A percentile compares a stretch with the other conserved stretches of the same genome.
Evolutionary conservation across 2,329 filamentous ascomycete species (phyloP).

Genomic region (Claviceps humidiphila): DNA sequence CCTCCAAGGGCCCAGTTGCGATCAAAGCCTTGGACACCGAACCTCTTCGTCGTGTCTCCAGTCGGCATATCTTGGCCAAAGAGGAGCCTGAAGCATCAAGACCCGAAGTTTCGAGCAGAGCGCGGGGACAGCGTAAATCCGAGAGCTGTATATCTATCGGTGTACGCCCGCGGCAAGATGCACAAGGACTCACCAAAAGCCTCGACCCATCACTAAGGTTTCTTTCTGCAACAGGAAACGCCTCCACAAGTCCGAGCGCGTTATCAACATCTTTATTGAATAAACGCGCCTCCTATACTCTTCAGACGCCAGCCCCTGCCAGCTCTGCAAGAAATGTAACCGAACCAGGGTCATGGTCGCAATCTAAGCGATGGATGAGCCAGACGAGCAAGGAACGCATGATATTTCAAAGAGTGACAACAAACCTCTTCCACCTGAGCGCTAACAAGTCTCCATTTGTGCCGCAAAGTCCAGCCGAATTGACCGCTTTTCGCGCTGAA

Average conservation of each 20-base stretch:
- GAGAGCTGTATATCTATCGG: background rate
- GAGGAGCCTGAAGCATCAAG: background rate
- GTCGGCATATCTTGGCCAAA: background rate
- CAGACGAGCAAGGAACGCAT: constrained; percentile 19
- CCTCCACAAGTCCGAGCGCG: no score
- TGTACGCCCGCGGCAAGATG: background rate
- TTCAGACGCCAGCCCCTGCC: background rate
- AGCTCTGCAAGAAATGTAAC: background rate
- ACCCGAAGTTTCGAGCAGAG: background rate
- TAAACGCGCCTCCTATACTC: constrained; percentile 1
- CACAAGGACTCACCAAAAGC: background rate
- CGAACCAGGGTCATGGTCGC: constrained; percentile 21
- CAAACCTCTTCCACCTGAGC: constrained; percentile 23
- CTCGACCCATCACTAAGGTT: background rate
- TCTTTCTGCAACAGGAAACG: no score
- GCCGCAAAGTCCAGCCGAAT: constrained; percentile 21
- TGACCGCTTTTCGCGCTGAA: constrained; percentile 20
- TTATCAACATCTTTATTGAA: background rate
- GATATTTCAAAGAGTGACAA: constrained; percentile 21
- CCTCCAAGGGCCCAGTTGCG: background rate
- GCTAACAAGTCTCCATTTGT: constrained; percentile 24
- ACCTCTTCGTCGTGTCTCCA: background rate
- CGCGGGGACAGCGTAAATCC: background rate
- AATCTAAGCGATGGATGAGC: constrained; percentile 28
- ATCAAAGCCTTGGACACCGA: background rate